These are phyloP conservation scores for Apiospora saccharicola DNA, from an alignment of 2,329 filamentous ascomycete genomes.

Conservation along the genomic window DNA sequence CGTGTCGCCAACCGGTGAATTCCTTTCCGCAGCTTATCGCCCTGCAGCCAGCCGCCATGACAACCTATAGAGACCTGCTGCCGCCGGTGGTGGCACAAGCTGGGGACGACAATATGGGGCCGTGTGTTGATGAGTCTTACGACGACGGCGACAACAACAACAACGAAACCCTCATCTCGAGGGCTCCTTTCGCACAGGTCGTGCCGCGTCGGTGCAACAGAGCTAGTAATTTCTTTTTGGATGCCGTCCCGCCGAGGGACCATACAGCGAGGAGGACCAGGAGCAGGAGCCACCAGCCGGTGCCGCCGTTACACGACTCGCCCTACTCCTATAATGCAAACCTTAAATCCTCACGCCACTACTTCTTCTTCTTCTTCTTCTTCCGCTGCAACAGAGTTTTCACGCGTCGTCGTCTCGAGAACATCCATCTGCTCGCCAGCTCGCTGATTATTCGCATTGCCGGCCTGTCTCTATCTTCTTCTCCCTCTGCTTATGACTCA, in stretches of 20 bases:
- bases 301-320: background rate
- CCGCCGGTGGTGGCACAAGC: background rate
- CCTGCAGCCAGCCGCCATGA: conserved; percentile 8
- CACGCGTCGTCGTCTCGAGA: background rate
- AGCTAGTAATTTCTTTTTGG: conserved; percentile 19
- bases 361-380: too few species aligned
- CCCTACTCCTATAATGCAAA: conserved; percentile 9
- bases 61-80: background rate
- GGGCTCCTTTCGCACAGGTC: background rate
- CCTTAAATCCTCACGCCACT: background rate
- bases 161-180: background rate
- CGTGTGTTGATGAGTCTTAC: background rate
- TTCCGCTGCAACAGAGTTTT: background rate
- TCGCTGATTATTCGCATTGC: background rate
- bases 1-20: background rate
- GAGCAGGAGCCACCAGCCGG: background rate
- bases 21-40: background rate
- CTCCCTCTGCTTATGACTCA: background rate
- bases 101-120: background rate
- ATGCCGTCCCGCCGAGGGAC: conserved; percentile 1
- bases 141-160: background rate
- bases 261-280: background rate
- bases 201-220: conserved; percentile 2
- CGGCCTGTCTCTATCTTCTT: background rate
- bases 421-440: background rate